Base-by-base conservation (phyloP, 2,329 filamentous ascomycete genomes). In the Aureobasidium sp. region DNA sequence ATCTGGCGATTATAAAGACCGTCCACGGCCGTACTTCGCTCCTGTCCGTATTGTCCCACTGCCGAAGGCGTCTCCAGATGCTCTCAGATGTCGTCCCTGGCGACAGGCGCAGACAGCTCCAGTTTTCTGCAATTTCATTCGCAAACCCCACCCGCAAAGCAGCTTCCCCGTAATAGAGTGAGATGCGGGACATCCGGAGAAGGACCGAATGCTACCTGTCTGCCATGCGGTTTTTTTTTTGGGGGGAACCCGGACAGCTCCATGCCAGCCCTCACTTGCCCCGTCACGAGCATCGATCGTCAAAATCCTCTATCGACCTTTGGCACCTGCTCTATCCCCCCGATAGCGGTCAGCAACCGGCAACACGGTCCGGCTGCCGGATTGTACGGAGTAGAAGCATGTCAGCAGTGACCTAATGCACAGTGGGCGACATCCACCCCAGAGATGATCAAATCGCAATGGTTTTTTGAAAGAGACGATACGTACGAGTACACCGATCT, bases 11-110 rank as follows among this genome's bases (percentile, higher is more conserved):
- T 59, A 52, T 45, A 52, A 44, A 50, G 5, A 10, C 16, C 32
- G 21, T 37, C 29, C n/a, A 52, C 57, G 47, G 57, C 57, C 39
- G 45, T 60, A 60, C 47, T 45, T 60, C 57, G 57, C 57, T 60
- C 57, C 34, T 60, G 45, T 37, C 11, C 11, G 5, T 8, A 5
- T n/a, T 21, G 21, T 25, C n/a, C 29, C n/a, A 41, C 54, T 29
- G 32, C 32, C 21, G 30, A 37, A n/a, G 13, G 5, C 8, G 8
- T 37, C 13, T 2, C 7, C 5, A 9, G 32, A 29, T 30, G 21
- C 30, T 37, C 9, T 16, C 37, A 9, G 5, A 5, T 37, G 41
- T 58, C 9, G 16, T 41, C 1, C 25, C 55, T 13, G 15, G 36
- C 41, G 44, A 27, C 34, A 49, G 44, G 15, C 16, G 30, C 55